These are phyloP conservation scores for Mycena epipterygia DNA, from an alignment of 768 basidiomycete species.

Conservation along the genomic window DNA sequence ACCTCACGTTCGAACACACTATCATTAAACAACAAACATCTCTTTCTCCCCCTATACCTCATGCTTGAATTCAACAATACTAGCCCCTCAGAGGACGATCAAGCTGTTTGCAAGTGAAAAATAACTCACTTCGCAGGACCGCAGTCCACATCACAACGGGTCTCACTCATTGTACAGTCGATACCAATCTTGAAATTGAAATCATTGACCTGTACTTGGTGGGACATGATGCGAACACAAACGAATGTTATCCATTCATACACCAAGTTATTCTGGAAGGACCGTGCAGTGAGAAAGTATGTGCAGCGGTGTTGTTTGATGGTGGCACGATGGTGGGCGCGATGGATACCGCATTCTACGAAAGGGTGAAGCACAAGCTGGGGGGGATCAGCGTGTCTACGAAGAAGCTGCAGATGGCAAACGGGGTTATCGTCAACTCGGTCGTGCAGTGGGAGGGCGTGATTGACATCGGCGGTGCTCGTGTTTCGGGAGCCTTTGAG, in stretches of 20 bases:
- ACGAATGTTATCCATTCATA: background rate
- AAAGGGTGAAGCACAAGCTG: background rate
- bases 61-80: too few species aligned
- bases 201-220: constrained; percentile 1
- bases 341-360: background rate
- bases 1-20: too few species aligned
- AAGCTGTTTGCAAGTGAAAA: too few species aligned
- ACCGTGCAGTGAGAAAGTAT: background rate
- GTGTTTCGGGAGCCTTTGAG: constrained; percentile 27
- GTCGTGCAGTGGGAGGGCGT: constrained; percentile 37
- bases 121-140: too few species aligned
- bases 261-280: background rate
- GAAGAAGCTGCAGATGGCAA: constrained; percentile 46
- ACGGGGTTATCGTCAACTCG: constrained; percentile 40
- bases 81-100: too few species aligned
- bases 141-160: too few species aligned
- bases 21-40: too few species aligned
- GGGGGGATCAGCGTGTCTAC: constrained; percentile 21
- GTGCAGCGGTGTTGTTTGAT: background rate
- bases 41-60: too few species aligned
- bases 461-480: constrained; percentile 28
- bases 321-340: background rate
- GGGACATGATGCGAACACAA: background rate
- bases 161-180: background rate
- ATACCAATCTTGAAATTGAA: background rate